These are phyloP conservation scores for Ogataea thermomethanolica DNA, from an alignment of 805 yeast species.

Conservation along the genomic window DNA sequence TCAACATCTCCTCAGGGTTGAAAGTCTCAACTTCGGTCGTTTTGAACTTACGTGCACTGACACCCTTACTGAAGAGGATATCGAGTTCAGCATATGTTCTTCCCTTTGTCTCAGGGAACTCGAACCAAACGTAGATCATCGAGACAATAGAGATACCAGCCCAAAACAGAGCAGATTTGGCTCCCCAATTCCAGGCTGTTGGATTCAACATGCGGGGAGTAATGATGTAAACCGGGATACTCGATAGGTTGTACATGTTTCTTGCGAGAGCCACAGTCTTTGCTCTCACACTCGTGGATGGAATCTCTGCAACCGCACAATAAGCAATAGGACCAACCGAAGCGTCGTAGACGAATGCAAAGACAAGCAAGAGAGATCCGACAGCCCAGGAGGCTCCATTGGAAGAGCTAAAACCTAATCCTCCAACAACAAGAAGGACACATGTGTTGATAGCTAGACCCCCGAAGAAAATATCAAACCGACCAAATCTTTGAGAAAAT, in stretches of 20 bases:
- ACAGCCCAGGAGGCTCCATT: neutral
- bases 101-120: constrained; percentile 1
- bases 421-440: neutral
- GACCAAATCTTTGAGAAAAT: neutral
- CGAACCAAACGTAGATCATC: neutral
- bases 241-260: neutral
- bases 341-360: neutral
- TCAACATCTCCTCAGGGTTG: neutral
- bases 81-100: constrained; percentile 2
- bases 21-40: constrained; percentile 1
- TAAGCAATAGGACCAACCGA: constrained; percentile 2
- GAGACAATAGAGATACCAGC: neutral
- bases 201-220: neutral
- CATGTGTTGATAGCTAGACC: neutral
- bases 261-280: neutral
- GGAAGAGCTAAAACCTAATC: neutral
- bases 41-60: neutral
- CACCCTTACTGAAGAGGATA: neutral
- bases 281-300: neutral
- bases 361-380: neutral
- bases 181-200: constrained; percentile 4
- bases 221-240: neutral
- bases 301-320: neutral
- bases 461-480: neutral
- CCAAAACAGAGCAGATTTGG: constrained; percentile 1